These are phyloP conservation scores for Penicillium sp. DNA, from an alignment of 2,329 filamentous ascomycete genomes.

Conservation along the genomic window DNA sequence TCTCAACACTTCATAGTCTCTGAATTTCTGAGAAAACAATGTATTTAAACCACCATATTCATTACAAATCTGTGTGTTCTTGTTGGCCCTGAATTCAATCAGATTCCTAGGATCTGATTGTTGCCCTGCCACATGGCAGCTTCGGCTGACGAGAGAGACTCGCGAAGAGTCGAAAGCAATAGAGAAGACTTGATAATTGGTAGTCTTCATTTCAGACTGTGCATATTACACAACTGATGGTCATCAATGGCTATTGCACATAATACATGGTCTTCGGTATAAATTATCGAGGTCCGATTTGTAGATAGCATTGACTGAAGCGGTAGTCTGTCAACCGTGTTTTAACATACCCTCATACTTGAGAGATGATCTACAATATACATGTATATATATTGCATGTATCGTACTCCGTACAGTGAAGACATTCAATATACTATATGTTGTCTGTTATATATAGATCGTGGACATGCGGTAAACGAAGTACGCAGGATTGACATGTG, in stretches of 20 bases:
- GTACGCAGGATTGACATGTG: neutral
- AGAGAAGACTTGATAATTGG: neutral
- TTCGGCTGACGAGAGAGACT: neutral
- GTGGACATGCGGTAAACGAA: too few species aligned
- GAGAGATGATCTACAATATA: neutral
- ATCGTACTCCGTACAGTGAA: neutral
- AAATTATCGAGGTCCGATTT: too few species aligned
- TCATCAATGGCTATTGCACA: neutral
- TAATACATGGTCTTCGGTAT: neutral
- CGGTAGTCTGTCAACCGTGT: neutral
- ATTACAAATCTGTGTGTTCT: too few species aligned
- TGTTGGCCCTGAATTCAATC: neutral
- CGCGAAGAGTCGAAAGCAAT: neutral
- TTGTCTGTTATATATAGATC: neutral
- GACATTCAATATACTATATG: neutral
- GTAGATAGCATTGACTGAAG: neutral
- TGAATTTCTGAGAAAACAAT: too few species aligned
- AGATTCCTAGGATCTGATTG: neutral
- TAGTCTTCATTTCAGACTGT: too few species aligned
- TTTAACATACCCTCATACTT: neutral
- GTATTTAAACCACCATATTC: too few species aligned
- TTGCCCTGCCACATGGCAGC: neutral
- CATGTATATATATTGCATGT: neutral
- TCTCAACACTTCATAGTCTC: too few species aligned
- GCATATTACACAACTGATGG: neutral